A percentile compares a stretch with the other conserved stretches of the same genome.
These are phyloP conservation scores for Verruconis gallopava DNA, from an alignment of 2,329 filamentous ascomycete species.

Conservation along the genomic window DNA sequence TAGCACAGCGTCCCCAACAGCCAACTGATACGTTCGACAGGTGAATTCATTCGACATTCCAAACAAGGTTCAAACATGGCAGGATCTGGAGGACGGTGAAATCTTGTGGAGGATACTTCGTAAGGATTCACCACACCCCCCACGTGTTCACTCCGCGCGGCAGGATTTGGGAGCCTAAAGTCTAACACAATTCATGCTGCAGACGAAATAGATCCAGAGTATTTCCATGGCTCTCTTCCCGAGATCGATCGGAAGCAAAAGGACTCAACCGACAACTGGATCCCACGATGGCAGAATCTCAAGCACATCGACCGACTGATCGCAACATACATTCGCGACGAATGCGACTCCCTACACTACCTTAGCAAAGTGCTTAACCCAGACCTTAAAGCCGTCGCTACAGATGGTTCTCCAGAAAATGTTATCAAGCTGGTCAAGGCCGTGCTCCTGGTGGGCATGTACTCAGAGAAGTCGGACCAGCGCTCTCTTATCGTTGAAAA, in stretches of 20 bases:
- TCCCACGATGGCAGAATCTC: conserved; percentile 39
- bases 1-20: background rate
- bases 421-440: conserved; percentile 33
- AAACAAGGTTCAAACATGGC: conserved; percentile 24
- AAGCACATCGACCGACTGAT: conserved; percentile 37
- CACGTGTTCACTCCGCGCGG: background rate
- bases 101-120: conserved; percentile 34
- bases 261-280: conserved; percentile 31
- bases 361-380: conserved; percentile 27
- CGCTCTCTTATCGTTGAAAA: conserved; percentile 30
- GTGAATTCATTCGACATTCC: conserved; percentile 31
- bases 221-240: conserved; percentile 36
- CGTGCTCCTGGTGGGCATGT: conserved; percentile 35
- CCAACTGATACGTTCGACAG: background rate
- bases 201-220: conserved; percentile 32
- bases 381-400: conserved; percentile 36
- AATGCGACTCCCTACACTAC: conserved; percentile 27
- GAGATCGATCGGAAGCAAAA: conserved; percentile 28
- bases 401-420: conserved; percentile 27
- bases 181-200: background rate
- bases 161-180: background rate
- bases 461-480: conserved; percentile 34
- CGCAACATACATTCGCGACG: conserved; percentile 36
- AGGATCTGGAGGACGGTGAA: conserved; percentile 33
- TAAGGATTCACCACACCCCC: background rate